Percentiles rank a stretch among this genome's conserved stretches.
phyloP scores from a whole-genome alignment of 2,329 filamentous ascomycete species.

The Paecilomyces dactylethromorphus region DNA sequence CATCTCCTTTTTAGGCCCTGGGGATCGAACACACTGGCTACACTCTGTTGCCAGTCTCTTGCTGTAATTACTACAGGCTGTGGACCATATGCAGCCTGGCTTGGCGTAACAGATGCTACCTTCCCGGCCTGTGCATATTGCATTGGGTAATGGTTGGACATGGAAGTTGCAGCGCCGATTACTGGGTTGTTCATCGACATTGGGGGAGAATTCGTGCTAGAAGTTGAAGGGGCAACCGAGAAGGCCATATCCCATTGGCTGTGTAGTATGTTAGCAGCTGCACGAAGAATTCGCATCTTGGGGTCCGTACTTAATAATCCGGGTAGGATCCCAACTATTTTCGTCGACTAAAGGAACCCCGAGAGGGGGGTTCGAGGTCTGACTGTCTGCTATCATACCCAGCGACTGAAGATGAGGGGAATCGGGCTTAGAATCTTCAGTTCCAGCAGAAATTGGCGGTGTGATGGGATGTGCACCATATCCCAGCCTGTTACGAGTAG shows the following conservation, averaged over 20 bases:
- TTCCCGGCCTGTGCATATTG: conserved; percentile 27
- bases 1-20: conserved; percentile 39
- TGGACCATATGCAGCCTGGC: conserved; percentile 25
- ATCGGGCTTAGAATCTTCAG: conserved; percentile 70
- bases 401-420: conserved; percentile 64
- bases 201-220: conserved; percentile 35
- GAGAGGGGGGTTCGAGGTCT: conserved; percentile 36
- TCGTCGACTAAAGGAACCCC: conserved; percentile 57
- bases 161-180: conserved; percentile 18
- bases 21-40: conserved; percentile 42
- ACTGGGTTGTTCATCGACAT: conserved; percentile 28
- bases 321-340: conserved; percentile 74
- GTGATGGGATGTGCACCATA: conserved; percentile 63
- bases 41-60: conserved; percentile 42
- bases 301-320: conserved; percentile 77
- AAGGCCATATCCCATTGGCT: conserved; percentile 97
- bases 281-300: not conserved
- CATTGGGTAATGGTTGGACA: conserved; percentile 25
- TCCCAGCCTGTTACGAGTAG: conserved; percentile 42
- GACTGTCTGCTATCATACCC: conserved; percentile 30
- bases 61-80: conserved; percentile 36
- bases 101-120: conserved; percentile 19
- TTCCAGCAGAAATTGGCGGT: conserved; percentile 68
- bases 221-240: conserved; percentile 56
- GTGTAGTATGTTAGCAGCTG: conserved; percentile 22